Evolutionary conservation across 306 rosid species (phyloP).

Genomic region (Herpetospermum pedunculosum): DNA sequence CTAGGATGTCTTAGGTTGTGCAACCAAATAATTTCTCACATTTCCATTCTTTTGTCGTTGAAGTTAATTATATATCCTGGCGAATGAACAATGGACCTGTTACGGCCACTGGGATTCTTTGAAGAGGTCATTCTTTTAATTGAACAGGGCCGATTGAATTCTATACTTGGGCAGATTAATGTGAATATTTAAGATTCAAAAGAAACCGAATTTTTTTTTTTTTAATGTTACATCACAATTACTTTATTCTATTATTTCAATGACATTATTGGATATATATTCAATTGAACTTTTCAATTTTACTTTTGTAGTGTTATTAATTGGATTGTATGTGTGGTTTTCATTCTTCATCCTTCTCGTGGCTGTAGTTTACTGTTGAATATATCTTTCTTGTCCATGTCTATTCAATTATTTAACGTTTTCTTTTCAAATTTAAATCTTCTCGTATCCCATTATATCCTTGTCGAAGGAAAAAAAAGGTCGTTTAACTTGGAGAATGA

Average conservation of each 20-base stretch:
- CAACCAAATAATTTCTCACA: slow-evolving; percentile 8
- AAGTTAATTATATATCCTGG: slow-evolving; percentile 41
- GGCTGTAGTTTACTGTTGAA: not conserved
- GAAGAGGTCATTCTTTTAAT: not conserved
- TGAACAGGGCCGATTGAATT: not conserved
- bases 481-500: slow-evolving; percentile 35
- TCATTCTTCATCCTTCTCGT: no score
- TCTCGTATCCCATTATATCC: no score
- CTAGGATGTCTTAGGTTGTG: slow-evolving; percentile 1
- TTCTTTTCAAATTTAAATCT: not conserved
- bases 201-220: not conserved
- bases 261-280: not conserved
- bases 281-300: not conserved
- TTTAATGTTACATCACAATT: not conserved
- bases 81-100: slow-evolving; percentile 35
- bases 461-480: not conserved
- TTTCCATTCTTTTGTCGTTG: slow-evolving; percentile 13
- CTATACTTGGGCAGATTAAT: not conserved
- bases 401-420: not conserved
- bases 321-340: not conserved
- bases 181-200: not conserved
- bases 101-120: not conserved
- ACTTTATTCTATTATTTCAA: not conserved
- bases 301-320: not conserved
- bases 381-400: not conserved